Conservation (phyloP, 192 early-diverging fungal species). For the Umbelopsis sp. region DNA sequence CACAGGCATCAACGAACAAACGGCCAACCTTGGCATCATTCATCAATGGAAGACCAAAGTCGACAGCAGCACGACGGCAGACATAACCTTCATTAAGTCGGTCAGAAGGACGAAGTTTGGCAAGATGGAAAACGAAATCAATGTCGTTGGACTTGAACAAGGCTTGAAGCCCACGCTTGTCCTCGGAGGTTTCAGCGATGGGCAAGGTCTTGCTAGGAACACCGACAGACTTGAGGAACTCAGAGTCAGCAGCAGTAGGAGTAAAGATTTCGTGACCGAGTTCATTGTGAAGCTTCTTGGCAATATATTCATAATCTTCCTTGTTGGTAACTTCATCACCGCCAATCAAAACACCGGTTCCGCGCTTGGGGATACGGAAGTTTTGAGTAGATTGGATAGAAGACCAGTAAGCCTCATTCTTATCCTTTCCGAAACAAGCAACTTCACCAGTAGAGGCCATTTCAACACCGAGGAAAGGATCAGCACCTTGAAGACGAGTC, state of each 20-base stretch:
- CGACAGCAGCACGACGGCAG: slow-evolving; percentile 92
- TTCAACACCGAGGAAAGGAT: slow-evolving; percentile 96
- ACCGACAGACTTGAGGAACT: slow-evolving; percentile 48
- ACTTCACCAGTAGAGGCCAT: slow-evolving; percentile 99
- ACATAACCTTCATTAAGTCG: slow-evolving; percentile 71
- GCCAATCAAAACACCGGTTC: slow-evolving; percentile 69
- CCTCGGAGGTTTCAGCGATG: slow-evolving; percentile 49
- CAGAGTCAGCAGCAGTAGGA: slow-evolving; percentile 61
- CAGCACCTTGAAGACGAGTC: slow-evolving; percentile 94
- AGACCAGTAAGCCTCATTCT: slow-evolving; percentile 85
- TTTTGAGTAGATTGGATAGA: slow-evolving; percentile 87
- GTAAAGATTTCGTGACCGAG: slow-evolving; percentile 74
- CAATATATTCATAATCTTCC: slow-evolving; percentile 74
- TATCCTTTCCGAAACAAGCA: slow-evolving; percentile 92
- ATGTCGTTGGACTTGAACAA: slow-evolving; percentile 62
- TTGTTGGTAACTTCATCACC: slow-evolving; percentile 72
- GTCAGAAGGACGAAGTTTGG: slow-evolving; percentile 64
- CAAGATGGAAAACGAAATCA: slow-evolving; percentile 74
- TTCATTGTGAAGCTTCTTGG: slow-evolving; percentile 54
- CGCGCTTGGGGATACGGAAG: slow-evolving; percentile 80
- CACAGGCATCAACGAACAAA: slow-evolving; percentile 84
- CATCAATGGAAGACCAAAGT: slow-evolving; percentile 94
- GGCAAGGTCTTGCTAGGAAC: slow-evolving; percentile 47
- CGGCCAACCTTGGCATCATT: slow-evolving; percentile 94
- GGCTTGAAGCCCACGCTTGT: slow-evolving; percentile 62